A percentile compares a stretch with the other conserved stretches of the same genome.
Evolutionary conservation across 352 stramenopile species (phyloP).

Genomic region (Saprolegnia diclina): DNA sequence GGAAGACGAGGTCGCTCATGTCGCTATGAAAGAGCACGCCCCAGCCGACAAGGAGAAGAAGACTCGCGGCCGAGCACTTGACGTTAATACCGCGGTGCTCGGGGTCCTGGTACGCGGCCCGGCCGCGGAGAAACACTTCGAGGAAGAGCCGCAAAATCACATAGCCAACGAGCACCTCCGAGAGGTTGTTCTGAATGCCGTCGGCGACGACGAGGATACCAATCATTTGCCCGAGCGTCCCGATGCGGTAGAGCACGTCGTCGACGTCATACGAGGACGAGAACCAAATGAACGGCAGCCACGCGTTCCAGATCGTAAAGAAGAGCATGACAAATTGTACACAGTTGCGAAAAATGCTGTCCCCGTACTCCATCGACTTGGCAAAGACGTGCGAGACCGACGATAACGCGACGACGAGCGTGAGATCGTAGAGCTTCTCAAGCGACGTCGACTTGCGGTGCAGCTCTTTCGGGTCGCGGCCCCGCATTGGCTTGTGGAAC

Average conservation of each 20-base stretch:
- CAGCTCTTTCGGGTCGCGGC: constrained; percentile 9
- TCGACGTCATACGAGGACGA: constrained; percentile 17
- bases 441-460: constrained; percentile 8
- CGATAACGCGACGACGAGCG: constrained; percentile 15
- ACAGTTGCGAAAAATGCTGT: not conserved
- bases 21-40: constrained; percentile 2
- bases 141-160: constrained; percentile 15
- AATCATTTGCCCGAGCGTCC: constrained; percentile 11
- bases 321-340: constrained; percentile 5
- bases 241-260: constrained; percentile 19
- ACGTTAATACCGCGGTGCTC: constrained; percentile 2
- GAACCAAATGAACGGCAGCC: constrained; percentile 21
- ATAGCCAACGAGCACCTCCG: constrained; percentile 13
- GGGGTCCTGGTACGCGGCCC: constrained; percentile 24
- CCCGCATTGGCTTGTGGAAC: constrained; percentile 1
- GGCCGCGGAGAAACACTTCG: constrained; percentile 5
- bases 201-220: constrained; percentile 18
- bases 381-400: constrained; percentile 2
- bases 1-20: not conserved
- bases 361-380: constrained; percentile 6
- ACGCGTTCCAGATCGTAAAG: constrained; percentile 19
- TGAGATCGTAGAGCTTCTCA: constrained; percentile 17
- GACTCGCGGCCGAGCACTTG: not conserved
- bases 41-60: not conserved
- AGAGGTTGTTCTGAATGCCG: constrained; percentile 1